phyloP scores from a whole-genome alignment of 2,329 filamentous ascomycete genomes.

The Ascochyta rabiei region DNA sequence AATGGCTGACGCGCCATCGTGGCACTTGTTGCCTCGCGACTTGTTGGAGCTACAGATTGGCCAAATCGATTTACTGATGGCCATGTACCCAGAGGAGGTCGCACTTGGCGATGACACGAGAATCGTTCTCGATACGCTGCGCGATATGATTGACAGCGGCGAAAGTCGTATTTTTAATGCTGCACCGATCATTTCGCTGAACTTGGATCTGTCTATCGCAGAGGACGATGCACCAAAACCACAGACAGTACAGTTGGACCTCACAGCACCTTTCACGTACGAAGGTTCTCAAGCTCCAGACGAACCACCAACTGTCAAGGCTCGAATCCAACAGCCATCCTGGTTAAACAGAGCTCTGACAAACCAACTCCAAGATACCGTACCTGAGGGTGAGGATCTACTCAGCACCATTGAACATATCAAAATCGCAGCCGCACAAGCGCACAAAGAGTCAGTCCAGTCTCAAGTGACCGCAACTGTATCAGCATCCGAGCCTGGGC shows the following conservation, averaged over 20 bases:
- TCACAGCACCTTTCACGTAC: conserved; percentile 28
- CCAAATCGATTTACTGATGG: conserved; percentile 36
- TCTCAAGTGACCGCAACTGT: neutral
- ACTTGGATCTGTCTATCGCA: conserved; percentile 16
- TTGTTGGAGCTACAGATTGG: conserved; percentile 37
- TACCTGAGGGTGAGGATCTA: conserved; percentile 20
- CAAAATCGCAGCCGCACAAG: conserved; percentile 22
- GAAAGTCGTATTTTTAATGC: neutral
- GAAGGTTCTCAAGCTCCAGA: conserved; percentile 7
- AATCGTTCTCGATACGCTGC: conserved; percentile 18
- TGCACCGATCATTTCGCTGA: conserved; percentile 19
- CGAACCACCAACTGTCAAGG: conserved; percentile 28
- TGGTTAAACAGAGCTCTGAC: conserved; percentile 34
- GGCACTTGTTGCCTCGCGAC: conserved; percentile 28
- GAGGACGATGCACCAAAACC: neutral
- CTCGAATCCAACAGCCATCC: conserved; percentile 30
- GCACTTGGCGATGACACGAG: conserved; percentile 16
- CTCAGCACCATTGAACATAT: conserved; percentile 31
- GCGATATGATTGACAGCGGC: conserved; percentile 1
- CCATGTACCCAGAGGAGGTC: conserved; percentile 38
- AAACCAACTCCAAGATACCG: conserved; percentile 17
- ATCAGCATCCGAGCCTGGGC: neutral
- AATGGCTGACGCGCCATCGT: conserved; percentile 12
- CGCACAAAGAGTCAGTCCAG: neutral
- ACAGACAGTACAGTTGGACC: conserved; percentile 23